phyloP scores from a whole-genome alignment of 345 rosid genomes.

The Noccaea caerulescens region DNA sequence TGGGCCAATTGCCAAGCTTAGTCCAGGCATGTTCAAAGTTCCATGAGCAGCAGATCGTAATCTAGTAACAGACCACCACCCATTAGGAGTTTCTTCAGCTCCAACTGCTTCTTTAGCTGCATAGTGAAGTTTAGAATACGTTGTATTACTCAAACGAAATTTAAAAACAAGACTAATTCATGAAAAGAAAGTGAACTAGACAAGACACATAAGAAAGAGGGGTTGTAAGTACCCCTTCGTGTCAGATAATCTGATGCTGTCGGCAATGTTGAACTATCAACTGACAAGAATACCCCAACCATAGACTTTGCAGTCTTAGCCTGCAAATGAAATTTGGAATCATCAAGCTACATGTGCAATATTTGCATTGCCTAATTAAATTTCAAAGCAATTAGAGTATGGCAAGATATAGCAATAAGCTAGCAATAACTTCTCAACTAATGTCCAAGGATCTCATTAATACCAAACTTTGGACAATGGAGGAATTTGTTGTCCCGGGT shows the following conservation, averaged over 20 bases:
- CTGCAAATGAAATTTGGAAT: conserved; percentile 52
- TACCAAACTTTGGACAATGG: conserved; percentile 82
- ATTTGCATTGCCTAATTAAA: conserved; percentile 17
- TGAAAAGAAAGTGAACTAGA: conserved; percentile 9
- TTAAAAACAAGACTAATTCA: conserved; percentile 12
- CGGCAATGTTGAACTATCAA: conserved; percentile 72
- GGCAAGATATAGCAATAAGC: conserved; percentile 5
- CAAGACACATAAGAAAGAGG: conserved; percentile 20
- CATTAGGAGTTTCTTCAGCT: conserved; percentile 88
- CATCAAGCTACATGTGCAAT: conserved; percentile 30
- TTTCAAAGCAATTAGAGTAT: conserved; percentile 2
- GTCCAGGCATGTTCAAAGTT: conserved; percentile 79
- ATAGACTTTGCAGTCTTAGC: conserved; percentile 87
- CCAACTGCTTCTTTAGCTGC: conserved; percentile 93
- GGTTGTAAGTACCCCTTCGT: conserved; percentile 64
- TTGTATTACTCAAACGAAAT: conserved; percentile 2
- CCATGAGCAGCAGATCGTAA: conserved; percentile 95
- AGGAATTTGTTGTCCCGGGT: conserved; percentile 87
- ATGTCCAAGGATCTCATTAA: conserved; percentile 31
- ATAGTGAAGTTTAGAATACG: conserved; percentile 26
- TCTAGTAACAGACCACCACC: conserved; percentile 91
- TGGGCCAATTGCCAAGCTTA: conserved; percentile 84
- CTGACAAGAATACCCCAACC: conserved; percentile 74
- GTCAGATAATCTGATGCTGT: conserved; percentile 71
- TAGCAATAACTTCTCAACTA: conserved; percentile 8